Percentiles rank a stretch among this genome's conserved stretches.
These are phyloP conservation scores for Mortierella hygrophila DNA, from an alignment of 192 early-diverging fungal genomes.

Conservation along the genomic window DNA sequence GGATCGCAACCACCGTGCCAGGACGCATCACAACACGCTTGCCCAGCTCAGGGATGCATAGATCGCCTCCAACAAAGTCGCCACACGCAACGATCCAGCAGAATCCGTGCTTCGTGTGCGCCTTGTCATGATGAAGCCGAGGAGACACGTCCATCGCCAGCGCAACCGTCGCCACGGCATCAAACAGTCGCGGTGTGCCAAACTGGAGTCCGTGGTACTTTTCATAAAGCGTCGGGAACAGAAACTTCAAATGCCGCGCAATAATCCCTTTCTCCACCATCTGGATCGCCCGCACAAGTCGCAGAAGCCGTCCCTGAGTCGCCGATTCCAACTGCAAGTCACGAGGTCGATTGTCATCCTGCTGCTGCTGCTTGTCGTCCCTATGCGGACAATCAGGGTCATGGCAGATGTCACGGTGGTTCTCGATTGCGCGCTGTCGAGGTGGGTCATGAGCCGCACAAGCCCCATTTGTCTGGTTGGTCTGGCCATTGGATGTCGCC, in stretches of 20 bases:
- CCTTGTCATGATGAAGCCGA: slow-evolving; percentile 44
- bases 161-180: slow-evolving; percentile 52
- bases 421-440: not conserved
- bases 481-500: not conserved
- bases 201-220: slow-evolving; percentile 55
- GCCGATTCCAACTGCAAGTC: slow-evolving; percentile 13
- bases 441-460: slow-evolving; percentile 6
- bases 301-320: slow-evolving; percentile 35
- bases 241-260: slow-evolving; percentile 45
- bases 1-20: slow-evolving; percentile 49
- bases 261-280: slow-evolving; percentile 54
- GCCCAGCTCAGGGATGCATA: slow-evolving; percentile 50
- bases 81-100: slow-evolving; percentile 56
- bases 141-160: slow-evolving; percentile 51
- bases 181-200: slow-evolving; percentile 50
- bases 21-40: slow-evolving; percentile 55
- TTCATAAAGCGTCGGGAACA: slow-evolving; percentile 54
- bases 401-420: not conserved
- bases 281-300: slow-evolving; percentile 39
- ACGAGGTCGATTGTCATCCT: not conserved
- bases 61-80: slow-evolving; percentile 51
- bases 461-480: not conserved
- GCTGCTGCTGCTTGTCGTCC: not conserved
- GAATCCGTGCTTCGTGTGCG: slow-evolving; percentile 50
- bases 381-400: not conserved